Evolutionary conservation across 1,284 basidiomycete genomes (phyloP), one percentile per base, ranked within the genome.

Genomic region (Neonothopanus nambi): DNA sequence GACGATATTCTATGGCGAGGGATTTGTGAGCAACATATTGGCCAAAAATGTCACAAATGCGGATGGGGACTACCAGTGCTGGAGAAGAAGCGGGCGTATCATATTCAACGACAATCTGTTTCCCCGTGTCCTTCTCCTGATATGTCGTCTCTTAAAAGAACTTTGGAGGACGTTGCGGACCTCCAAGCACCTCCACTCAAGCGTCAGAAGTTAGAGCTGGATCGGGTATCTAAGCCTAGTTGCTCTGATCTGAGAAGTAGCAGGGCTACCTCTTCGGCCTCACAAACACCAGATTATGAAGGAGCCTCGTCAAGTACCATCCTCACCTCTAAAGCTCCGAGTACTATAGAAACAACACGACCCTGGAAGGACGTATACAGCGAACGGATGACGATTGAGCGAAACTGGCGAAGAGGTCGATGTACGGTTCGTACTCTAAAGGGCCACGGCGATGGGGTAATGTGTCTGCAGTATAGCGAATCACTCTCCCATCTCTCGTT

Each of bases 331-430:
- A 63, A 63, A 28, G 55, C 62, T 17, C 39, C 61, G 30, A 26
- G 39, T 9, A 26, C 45, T 18, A 35, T 41, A 20, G 51, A 48
- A 21, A 57, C 81, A 52, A 94, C 91, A 15, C 85, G 93, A 45
- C 97, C 96, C 0, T 99, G 97, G 97, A 99, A 99, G 71, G 87
- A 91, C 57, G 95, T 99, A n/a, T 99, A 99, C 72, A 95, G 92
- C 68, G 97, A 99, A 70, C 87, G 97, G 15, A 83, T 99, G 63
- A 89, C 89, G 26, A 87, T 99, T 52, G 96, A 98, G 72, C 85
- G 94, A 42, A 99, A 99, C 69, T 99, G 97, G 97, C 85, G 96
- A 30, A 87, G 93, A 48, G 96, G 95, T 6, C 84, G 93, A 35
- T 96, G 89, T 71, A 87, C 83, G 3, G 88, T 90, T 43, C 89